A percentile compares a stretch with the other conserved stretches of the same genome.
phyloP scores from a whole-genome alignment of 192 early-diverging fungal species.

The Rhizoclosmatium sp. region DNA sequence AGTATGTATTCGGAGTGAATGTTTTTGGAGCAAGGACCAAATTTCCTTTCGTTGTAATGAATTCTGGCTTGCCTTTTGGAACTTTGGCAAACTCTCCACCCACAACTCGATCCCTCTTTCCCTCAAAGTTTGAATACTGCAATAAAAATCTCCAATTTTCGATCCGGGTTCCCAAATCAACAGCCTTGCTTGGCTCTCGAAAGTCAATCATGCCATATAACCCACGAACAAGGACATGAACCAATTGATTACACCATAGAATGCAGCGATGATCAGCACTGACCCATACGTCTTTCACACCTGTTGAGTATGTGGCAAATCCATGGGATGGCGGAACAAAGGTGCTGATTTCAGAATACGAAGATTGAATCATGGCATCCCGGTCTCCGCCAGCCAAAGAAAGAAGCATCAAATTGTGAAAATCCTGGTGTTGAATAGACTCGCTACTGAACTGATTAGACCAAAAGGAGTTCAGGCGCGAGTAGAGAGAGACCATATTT shows the following conservation, averaged over 20 bases:
- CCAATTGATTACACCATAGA: slow-evolving; percentile 93
- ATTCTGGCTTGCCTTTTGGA: neutral
- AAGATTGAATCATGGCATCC: slow-evolving; percentile 85
- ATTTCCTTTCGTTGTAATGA: neutral
- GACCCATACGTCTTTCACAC: slow-evolving; percentile 88
- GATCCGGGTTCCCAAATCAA: neutral
- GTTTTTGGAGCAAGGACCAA: neutral
- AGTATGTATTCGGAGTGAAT: neutral
- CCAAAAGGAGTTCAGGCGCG: slow-evolving; percentile 76
- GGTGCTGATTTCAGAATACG: slow-evolving; percentile 70
- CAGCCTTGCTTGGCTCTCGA: neutral
- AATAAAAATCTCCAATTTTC: neutral
- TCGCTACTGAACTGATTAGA: slow-evolving; percentile 47
- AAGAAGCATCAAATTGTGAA: slow-evolving; percentile 68
- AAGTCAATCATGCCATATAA: slow-evolving; percentile 19
- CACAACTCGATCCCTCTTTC: neutral
- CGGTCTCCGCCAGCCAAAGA: slow-evolving; percentile 92
- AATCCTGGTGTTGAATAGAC: neutral
- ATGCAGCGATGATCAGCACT: slow-evolving; percentile 88
- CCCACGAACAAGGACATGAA: slow-evolving; percentile 30
- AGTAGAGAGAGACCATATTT: slow-evolving; percentile 69
- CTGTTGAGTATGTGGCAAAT: slow-evolving; percentile 81
- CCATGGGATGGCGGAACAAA: slow-evolving; percentile 73
- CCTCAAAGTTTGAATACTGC: neutral
- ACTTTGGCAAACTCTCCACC: neutral